Conservation (phyloP, 2,329 filamentous ascomycete species). For the Dactylonectria estremocensis region DNA sequence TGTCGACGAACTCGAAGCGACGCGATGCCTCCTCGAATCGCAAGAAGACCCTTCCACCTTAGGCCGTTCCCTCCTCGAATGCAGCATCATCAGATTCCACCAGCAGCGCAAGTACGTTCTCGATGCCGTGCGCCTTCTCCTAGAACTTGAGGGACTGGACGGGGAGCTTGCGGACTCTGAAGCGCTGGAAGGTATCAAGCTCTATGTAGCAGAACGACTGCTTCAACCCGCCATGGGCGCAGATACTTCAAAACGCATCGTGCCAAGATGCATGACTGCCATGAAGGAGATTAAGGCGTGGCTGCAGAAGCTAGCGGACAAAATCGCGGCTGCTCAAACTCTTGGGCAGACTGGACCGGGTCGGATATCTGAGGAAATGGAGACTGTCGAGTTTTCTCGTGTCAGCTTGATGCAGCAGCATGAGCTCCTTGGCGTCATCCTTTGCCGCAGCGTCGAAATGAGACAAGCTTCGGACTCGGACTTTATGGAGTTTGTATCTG, state of each 20-base stretch:
- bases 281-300: slow-evolving; percentile 85
- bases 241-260: slow-evolving; percentile 70
- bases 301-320: slow-evolving; percentile 83
- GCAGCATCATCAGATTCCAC: slow-evolving; percentile 90
- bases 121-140: slow-evolving; percentile 85
- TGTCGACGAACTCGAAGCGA: slow-evolving; percentile 90
- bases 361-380: slow-evolving; percentile 73
- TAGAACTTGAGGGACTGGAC: slow-evolving; percentile 73
- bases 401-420: slow-evolving; percentile 89
- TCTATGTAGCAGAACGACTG: slow-evolving; percentile 54
- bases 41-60: slow-evolving; percentile 78
- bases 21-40: slow-evolving; percentile 81
- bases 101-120: slow-evolving; percentile 86
- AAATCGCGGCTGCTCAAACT: slow-evolving; percentile 80
- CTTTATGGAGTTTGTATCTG: slow-evolving; percentile 79
- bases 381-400: slow-evolving; percentile 86
- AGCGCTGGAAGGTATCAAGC: slow-evolving; percentile 52
- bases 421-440: slow-evolving; percentile 86
- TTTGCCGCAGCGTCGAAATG: slow-evolving; percentile 84
- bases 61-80: slow-evolving; percentile 81
- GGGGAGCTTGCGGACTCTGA: slow-evolving; percentile 66
- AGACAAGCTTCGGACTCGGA: slow-evolving; percentile 80
- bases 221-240: slow-evolving; percentile 53
- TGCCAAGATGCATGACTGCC: slow-evolving; percentile 80
- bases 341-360: slow-evolving; percentile 75